These are phyloP conservation scores for Camellia granthamiana DNA, from an alignment of 148 eudicot species.

Conservation along the genomic window DNA sequence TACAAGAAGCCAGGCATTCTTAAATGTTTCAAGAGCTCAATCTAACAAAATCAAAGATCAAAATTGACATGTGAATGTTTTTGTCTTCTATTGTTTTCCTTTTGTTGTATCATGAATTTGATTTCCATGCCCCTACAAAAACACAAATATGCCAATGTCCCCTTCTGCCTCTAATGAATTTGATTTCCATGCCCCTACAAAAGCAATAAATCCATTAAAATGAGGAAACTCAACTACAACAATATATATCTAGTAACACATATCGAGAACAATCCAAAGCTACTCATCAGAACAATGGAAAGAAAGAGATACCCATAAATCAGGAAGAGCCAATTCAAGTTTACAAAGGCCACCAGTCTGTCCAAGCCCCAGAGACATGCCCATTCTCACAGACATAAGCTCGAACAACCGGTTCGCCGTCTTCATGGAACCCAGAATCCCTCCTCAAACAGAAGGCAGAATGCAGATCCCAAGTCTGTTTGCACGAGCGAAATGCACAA, in stretches of 20 bases:
- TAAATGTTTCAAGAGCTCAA: too few species aligned
- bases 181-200: too few species aligned
- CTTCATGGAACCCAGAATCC: conserved; percentile 82
- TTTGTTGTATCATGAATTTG: neutral
- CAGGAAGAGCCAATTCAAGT: conserved; percentile 26
- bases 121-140: neutral
- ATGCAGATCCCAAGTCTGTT: conserved; percentile 79
- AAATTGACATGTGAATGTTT: neutral
- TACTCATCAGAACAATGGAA: neutral
- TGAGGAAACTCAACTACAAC: neutral
- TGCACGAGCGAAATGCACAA: conserved; percentile 73
- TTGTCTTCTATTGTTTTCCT: neutral
- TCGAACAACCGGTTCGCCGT: conserved; percentile 89
- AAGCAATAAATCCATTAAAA: neutral
- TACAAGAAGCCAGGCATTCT: too few species aligned
- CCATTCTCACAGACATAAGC: conserved; percentile 96
- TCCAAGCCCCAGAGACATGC: conserved; percentile 99
- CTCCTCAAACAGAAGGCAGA: conserved; percentile 91
- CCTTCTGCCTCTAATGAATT: conserved; percentile 3
- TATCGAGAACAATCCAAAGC: neutral
- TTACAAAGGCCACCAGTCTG: conserved; percentile 75
- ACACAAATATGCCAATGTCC: neutral
- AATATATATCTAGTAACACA: neutral
- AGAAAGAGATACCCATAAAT: neutral
- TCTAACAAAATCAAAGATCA: too few species aligned